Conservation (phyloP, 2,329 filamentous ascomycete species). For the Fusarium lateritium region DNA sequence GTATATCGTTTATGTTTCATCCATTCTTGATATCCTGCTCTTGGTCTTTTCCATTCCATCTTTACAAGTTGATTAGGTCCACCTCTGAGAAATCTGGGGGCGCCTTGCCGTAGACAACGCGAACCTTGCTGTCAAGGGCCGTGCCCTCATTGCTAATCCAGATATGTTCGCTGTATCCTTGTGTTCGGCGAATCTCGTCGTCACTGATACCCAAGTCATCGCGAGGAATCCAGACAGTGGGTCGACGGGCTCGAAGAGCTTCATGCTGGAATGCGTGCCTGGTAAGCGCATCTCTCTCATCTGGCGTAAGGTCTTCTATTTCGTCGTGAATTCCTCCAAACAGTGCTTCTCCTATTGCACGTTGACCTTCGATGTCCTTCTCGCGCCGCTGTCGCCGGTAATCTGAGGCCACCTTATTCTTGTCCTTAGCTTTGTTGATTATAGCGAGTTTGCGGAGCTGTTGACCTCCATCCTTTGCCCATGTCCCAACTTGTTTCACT, state of each 20-base stretch:
- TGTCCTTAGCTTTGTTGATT: conserved; percentile 43
- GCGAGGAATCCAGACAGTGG: conserved; percentile 93
- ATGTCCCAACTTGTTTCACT: conserved; percentile 59
- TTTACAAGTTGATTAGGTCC: conserved; percentile 81
- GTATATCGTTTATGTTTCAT: too few relatives aligned
- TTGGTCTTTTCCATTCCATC: too few relatives aligned
- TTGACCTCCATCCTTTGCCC: conserved; percentile 62
- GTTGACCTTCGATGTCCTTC: conserved; percentile 80
- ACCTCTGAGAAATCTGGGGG: conserved; percentile 92
- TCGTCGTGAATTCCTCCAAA: conserved; percentile 93
- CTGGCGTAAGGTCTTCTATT: conserved; percentile 92
- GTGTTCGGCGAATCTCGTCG: conserved; percentile 87
- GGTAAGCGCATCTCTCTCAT: conserved; percentile 88
- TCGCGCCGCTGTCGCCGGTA: conserved; percentile 65
- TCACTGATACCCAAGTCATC: conserved; percentile 93
- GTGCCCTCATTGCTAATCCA: conserved; percentile 97
- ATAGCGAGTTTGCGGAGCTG: conserved; percentile 62
- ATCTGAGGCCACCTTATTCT: conserved; percentile 58
- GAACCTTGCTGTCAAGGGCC: conserved; percentile 84
- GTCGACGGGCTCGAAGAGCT: conserved; percentile 85
- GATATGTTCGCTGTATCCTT: conserved; percentile 81
- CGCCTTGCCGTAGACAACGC: conserved; percentile 86
- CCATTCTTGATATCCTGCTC: too few relatives aligned
- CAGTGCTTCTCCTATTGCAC: conserved; percentile 81
- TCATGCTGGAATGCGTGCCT: conserved; percentile 92